Conservation (phyloP, 768 basidiomycete genomes). For the Rubroboletus satanas region DNA sequence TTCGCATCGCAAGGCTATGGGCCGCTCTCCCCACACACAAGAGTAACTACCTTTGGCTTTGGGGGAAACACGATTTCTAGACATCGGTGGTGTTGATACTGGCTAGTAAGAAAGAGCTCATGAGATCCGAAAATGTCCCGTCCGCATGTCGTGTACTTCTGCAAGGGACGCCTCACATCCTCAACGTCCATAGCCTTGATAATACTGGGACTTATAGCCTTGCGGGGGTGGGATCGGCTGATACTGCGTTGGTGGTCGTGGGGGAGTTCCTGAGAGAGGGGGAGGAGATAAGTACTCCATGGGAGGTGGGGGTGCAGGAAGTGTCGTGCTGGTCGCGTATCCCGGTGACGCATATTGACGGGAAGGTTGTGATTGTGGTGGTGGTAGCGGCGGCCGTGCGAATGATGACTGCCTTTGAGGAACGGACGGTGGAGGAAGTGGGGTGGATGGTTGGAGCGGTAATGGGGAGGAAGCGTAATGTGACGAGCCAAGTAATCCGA, state of each 20-base stretch:
- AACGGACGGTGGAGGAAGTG: constrained; percentile 18
- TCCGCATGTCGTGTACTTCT: not conserved
- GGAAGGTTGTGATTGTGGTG: constrained; percentile 18
- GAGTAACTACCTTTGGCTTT: not conserved
- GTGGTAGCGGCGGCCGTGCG: constrained; percentile 8
- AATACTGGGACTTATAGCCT: constrained; percentile 25
- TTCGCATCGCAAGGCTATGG: no score
- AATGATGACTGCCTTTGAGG: constrained; percentile 27
- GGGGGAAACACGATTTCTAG: not conserved
- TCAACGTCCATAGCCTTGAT: constrained; percentile 32
- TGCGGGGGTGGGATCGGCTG: constrained; percentile 30
- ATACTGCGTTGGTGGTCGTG: constrained; percentile 25
- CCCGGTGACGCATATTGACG: constrained; percentile 17
- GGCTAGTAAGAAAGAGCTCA: not conserved
- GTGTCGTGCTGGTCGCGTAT: constrained; percentile 10
- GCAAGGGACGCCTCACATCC: not conserved
- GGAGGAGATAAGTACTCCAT: constrained; percentile 24
- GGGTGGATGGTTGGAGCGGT: constrained; percentile 10
- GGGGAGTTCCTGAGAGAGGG: constrained; percentile 6
- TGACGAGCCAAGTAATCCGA: constrained; percentile 28
- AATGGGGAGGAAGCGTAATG: constrained; percentile 3
- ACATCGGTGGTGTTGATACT: not conserved
- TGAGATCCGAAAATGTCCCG: not conserved
- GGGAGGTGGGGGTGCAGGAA: constrained; percentile 30
- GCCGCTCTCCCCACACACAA: not conserved